Evolutionary conservation across 345 rosid species (phyloP), one percentile per base, ranked within the genome.

Genomic region (Trapa bicornis): DNA sequence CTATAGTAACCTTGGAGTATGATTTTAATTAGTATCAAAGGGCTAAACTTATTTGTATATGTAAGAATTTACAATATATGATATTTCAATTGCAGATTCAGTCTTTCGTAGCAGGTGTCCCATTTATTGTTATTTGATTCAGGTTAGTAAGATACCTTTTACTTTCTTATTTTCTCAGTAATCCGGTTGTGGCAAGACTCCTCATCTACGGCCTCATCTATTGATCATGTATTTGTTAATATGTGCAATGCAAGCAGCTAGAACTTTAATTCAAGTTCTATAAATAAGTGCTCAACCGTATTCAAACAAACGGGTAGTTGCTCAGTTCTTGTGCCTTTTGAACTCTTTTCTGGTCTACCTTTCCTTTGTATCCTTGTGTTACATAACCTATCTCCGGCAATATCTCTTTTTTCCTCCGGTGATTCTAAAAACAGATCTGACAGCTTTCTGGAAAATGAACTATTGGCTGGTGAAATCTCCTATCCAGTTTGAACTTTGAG

Each of bases 51-150:
- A 2, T 45, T 45, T 6, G 11, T 45, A 35, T 38, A 11, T 61
- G 67, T 11, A 22, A 62, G 10, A 33, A 5, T 14, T 65, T 65
- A 57, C 36, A 50, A 35, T 37, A 17, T 22, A 52, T 12, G 70
- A 67, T 58, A 61, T 67, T 64, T 16, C 52, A 70, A 54, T 60
- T 66, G 65, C 93, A 94, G 97, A 94, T 94, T 71, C 99, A 91
- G 78, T 85, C 99, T 68, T 91, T 94, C 75, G 82, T 94, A 68
- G 97, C 96, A 10, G 99, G 97, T 47, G 91, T 94, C 65, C 93
- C 93, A 41, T 94, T 77, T 65, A 85, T 94, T 70, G 82, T 94
- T 66, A 81, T 94, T 64, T 97, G 99, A 75, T 94, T 76, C 70
- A 86, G 99, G 97, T 91, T 82, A n/a, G 32, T 9, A 54, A 6